Conservation (phyloP, 2,329 filamentous ascomycete species). For the Aspergillus fumigatus region DNA sequence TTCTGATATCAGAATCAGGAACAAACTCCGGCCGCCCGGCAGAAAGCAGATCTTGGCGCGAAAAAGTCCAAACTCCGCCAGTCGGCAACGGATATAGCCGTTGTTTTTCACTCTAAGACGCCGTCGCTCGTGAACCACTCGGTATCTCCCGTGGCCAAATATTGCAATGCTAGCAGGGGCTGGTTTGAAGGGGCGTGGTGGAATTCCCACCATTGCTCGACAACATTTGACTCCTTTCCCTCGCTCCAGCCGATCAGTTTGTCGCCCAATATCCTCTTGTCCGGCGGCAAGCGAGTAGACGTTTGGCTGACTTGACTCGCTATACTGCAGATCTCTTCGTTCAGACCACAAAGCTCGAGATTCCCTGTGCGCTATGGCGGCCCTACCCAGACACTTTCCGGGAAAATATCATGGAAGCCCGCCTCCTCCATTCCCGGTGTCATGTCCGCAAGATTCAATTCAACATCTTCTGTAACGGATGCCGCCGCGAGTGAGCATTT, state of each 20-base stretch:
- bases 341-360: slow-evolving; percentile 24
- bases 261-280: slow-evolving; percentile 11
- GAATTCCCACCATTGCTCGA: slow-evolving; percentile 36
- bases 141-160: background rate
- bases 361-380: slow-evolving; percentile 16
- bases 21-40: slow-evolving; percentile 27
- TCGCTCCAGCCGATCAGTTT: slow-evolving; percentile 33
- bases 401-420: slow-evolving; percentile 19
- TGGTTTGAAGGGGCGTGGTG: slow-evolving; percentile 48
- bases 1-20: background rate
- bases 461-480: slow-evolving; percentile 26
- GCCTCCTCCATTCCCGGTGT: slow-evolving; percentile 18
- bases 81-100: background rate
- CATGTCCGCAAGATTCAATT: slow-evolving; percentile 36
- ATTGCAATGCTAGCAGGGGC: slow-evolving; percentile 52
- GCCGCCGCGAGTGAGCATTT: slow-evolving; percentile 5
- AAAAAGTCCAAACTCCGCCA: slow-evolving; percentile 8
- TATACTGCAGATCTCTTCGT: slow-evolving; percentile 31
- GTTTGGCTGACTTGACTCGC: slow-evolving; percentile 14
- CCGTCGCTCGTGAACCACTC: background rate
- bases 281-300: background rate
- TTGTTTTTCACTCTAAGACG: slow-evolving; percentile 8
- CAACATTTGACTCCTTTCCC: slow-evolving; percentile 24
- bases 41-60: slow-evolving; percentile 28
- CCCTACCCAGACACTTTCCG: slow-evolving; percentile 17